Evolutionary conservation across 352 stramenopile genomes (phyloP).

Genomic region (Hyaloperonospora arabidopsidis): DNA sequence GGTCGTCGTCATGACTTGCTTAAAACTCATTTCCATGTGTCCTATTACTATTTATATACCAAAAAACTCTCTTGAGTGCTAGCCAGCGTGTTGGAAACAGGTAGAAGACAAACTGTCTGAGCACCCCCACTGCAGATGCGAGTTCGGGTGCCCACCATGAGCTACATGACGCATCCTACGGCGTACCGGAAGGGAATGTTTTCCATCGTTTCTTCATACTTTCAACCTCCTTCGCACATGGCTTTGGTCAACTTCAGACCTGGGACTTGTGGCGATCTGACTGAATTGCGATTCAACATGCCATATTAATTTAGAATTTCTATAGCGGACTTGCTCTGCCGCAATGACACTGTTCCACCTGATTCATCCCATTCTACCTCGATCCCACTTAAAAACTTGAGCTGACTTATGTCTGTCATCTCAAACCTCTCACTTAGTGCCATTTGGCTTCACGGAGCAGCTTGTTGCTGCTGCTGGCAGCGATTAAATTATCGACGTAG

Average conservation of each 20-base stretch:
- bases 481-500: constrained; percentile 9
- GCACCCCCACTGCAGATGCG: neutral
- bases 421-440: neutral
- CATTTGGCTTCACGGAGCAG: neutral
- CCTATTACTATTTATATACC: too few species aligned
- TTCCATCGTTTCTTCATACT: too few species aligned
- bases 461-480: constrained; percentile 8
- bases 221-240: neutral
- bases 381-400: neutral
- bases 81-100: too few species aligned
- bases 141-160: neutral
- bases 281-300: neutral
- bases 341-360: too few species aligned
- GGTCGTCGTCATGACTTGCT: neutral
- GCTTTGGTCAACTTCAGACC: neutral
- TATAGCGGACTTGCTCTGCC: too few species aligned
- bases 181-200: neutral
- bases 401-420: neutral
- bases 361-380: neutral
- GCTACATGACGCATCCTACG: neutral
- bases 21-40: too few species aligned
- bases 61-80: too few species aligned
- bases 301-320: too few species aligned
- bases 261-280: neutral
- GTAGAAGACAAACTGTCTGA: neutral